Evolutionary conservation across 139 green algal genomes (phyloP).

Genomic region (Astrephomene gubernaculifera): DNA sequence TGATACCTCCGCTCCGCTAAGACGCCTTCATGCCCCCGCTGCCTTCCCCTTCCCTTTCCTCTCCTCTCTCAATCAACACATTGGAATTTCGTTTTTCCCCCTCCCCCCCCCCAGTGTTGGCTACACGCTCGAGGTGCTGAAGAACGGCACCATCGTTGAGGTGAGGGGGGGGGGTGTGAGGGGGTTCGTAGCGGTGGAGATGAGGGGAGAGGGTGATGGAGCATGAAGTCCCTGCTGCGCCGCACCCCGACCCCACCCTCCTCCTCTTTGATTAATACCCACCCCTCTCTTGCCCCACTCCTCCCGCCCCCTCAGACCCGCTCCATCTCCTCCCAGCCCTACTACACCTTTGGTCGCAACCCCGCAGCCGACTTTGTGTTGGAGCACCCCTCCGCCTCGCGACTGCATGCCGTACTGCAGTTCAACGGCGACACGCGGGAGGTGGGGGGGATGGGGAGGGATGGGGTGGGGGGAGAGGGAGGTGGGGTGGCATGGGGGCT

Average conservation of each 20-base stretch:
- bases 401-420: constrained; percentile 62
- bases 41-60: too few species aligned
- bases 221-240: background rate
- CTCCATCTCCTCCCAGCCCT: background rate
- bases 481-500: background rate
- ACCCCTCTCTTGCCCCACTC: background rate
- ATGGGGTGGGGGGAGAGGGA: background rate
- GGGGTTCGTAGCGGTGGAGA: background rate
- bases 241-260: background rate
- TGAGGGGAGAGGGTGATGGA: background rate
- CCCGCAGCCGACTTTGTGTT: constrained; percentile 73
- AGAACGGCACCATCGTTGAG: constrained; percentile 70
- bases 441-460: background rate
- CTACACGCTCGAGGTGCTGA: constrained; percentile 79
- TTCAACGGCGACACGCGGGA: constrained; percentile 46
- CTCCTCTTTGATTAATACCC: background rate
- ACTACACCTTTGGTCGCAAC: constrained; percentile 77
- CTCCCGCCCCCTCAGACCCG: background rate
- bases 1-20: too few species aligned
- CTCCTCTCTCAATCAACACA: too few species aligned
- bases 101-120: constrained; percentile 54
- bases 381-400: constrained; percentile 84
- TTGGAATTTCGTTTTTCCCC: too few species aligned
- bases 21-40: too few species aligned
- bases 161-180: background rate